These are phyloP conservation scores for Jamesozyma piceae DNA, from an alignment of 805 yeast genomes.

Conservation along the genomic window DNA sequence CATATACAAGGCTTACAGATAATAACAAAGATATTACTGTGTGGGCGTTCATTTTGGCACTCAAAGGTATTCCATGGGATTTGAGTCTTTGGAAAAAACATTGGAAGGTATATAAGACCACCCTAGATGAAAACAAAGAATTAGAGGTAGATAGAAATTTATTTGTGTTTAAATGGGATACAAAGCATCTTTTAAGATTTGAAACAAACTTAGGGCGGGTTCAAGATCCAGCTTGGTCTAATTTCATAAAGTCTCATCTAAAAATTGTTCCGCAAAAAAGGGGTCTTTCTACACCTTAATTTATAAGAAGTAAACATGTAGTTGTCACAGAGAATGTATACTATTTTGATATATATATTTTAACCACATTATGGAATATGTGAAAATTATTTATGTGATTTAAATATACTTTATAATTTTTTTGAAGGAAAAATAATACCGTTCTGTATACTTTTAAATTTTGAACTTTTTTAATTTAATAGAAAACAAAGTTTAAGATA, in stretches of 20 bases:
- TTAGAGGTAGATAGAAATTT: slow-evolving; percentile 6
- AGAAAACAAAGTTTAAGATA: neutral
- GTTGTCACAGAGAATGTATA: neutral
- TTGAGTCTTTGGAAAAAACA: slow-evolving; percentile 23
- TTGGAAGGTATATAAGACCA: slow-evolving; percentile 16
- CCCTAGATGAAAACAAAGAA: slow-evolving; percentile 1
- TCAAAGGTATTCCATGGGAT: slow-evolving; percentile 29
- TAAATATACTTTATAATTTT: no score
- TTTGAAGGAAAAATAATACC: no score
- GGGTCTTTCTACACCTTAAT: neutral
- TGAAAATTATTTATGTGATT: no score
- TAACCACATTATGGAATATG: no score
- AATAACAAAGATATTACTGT: slow-evolving; percentile 20
- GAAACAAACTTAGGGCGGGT: slow-evolving; percentile 17
- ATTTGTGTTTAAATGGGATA: slow-evolving; percentile 18
- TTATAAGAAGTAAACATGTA: neutral
- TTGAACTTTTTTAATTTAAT: no score
- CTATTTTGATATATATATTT: no score
- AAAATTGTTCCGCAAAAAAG: slow-evolving; percentile 7
- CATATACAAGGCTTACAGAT: slow-evolving; percentile 25
- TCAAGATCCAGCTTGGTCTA: slow-evolving; percentile 24
- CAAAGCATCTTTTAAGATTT: slow-evolving; percentile 6
- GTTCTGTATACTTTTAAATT: no score
- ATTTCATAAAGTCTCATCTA: slow-evolving; percentile 21
- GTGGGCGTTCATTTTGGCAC: slow-evolving; percentile 25